Evolutionary conservation across 2,329 filamentous ascomycete species (phyloP), one percentile per base, ranked within the genome.

Genomic region (Paecilomyces dactylethromorphus): DNA sequence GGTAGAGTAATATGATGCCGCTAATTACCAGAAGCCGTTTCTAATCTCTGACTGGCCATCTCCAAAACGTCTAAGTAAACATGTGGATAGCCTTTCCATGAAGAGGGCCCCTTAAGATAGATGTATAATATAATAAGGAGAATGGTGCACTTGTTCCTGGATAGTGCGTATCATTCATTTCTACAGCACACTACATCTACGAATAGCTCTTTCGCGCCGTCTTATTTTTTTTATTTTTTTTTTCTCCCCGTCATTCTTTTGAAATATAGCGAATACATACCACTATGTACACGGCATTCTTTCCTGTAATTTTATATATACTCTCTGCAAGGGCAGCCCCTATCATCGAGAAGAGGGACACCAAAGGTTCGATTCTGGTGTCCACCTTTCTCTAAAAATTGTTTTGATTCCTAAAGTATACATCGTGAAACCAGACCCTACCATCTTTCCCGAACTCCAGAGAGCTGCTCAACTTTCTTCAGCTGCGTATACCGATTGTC

Each of bases 381-480:
- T 21, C 10, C 10, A 18, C 13, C 6, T 18, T 18, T 8, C 15
- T 10, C 18, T 45, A 5, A 45, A 13, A 18, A n/a, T 18, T 8
- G 6, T 6, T 21, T 45, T 21, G 4, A 18, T 10, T 7, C n/a
- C 39, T 18, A 18, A 45, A 45, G 10, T 39, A 39, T n/a, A 5
- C 5, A 13, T 53, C n/a, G 26, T 35, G 8, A n/a, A 26, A 29
- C 18, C 26, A 68, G 68, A 63, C 35, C 8, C 62, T 10, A 53
- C 59, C 33, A 63, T 62, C 8, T 70, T 63, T 21, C 8, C 59
- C 12, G 62, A 64, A 32, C 58, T 71, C 21, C 64, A 64, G 10
- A 63, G 69, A 35, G 64, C 69, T 3, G 69, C 69, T n/a, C 52
- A 70, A 26, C 63, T 71, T 12, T 68, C 69, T 8, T 71, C 69